These are phyloP conservation scores for Backusella tarrabulga DNA, from an alignment of 192 early-diverging fungal genomes.

Conservation along the genomic window DNA sequence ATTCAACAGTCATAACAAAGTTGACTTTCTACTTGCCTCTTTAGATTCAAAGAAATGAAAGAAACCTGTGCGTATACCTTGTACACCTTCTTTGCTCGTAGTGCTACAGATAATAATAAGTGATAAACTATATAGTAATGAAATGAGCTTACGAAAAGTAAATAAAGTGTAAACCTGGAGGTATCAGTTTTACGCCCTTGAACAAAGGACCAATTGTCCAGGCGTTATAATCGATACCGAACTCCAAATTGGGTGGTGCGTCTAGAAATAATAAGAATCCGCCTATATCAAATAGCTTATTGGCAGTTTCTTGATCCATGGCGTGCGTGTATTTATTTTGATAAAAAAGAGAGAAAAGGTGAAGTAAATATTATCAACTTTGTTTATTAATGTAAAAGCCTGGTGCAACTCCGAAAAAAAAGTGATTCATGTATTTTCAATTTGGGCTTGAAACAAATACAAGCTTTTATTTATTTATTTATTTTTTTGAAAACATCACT, in stretches of 20 bases:
- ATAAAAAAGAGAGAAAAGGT: too few species aligned
- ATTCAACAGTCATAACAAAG: constrained; percentile 6
- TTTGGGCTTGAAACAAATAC: too few species aligned
- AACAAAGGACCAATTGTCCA: constrained; percentile 92
- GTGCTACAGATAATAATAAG: constrained; percentile 19
- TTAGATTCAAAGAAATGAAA: constrained; percentile 65
- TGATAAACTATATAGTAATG: neutral
- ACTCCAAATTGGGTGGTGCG: constrained; percentile 75
- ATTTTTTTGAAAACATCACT: too few species aligned
- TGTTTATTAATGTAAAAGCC: too few species aligned
- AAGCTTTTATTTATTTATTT: too few species aligned
- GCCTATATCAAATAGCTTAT: constrained; percentile 71
- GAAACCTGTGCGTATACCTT: constrained; percentile 71
- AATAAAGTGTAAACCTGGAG: constrained; percentile 92
- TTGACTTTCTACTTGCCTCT: constrained; percentile 47
- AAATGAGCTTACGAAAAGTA: constrained; percentile 70
- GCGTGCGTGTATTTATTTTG: neutral
- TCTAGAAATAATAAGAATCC: constrained; percentile 81
- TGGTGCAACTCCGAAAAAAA: too few species aligned
- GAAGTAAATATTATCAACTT: too few species aligned
- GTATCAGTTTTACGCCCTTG: constrained; percentile 90
- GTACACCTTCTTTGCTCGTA: constrained; percentile 42
- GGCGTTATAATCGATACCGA: constrained; percentile 88
- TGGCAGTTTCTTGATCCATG: constrained; percentile 87
- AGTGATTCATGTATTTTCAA: too few species aligned